Evolutionary conservation across 768 basidiomycete genomes (phyloP), one percentile per base, ranked within the genome.

Genomic region (Collybiopsis luxurians): DNA sequence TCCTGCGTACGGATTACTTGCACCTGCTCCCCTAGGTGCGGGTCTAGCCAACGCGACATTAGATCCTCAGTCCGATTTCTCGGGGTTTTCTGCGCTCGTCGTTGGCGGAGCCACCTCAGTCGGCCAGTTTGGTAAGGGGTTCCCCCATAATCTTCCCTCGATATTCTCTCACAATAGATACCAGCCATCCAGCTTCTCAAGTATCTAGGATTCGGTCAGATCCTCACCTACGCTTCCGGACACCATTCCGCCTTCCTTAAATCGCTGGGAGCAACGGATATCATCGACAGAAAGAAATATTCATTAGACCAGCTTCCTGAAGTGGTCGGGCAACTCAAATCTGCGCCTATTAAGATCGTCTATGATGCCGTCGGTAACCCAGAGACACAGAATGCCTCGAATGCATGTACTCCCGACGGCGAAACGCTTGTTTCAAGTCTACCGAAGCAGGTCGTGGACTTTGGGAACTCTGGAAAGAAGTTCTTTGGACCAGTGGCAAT

Each of bases 1-100:
- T 15, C 79, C 80, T 15, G 76, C 76, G 36, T 67, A 75, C 19
- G 83, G 79, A 2, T 59, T 85, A 21, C 85, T 79, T 64, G 72
- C 66, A 27, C 61, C 55, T 51, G 66, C 31, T 15, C 68, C 72
- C 0, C 65, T 75, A 58, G 79, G 79, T 39, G 64, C 74, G 2
- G 76, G 73, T 47, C 68, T 83, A 54, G 61, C 66, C 50, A 57
- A 75, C 12, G 6, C 31, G 6, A 76, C 79, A 0, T 69, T 75
- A 63, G 70, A 69, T 38, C 61, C 68, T 15, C 67, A 64, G 21
- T 72, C 71, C 42, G 27, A 48, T 17, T 79, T 81, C 59, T 66
- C 65, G 39, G 76, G 71, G 5, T 71, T 71, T 49, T 74, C 80
- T 0, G 72, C 81, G 45, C 57, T 83, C 31, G 72, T 82, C 53